Evolutionary conservation across 192 early-diverging fungal genomes (phyloP).

Genomic region (Backusella tarrabulga): DNA sequence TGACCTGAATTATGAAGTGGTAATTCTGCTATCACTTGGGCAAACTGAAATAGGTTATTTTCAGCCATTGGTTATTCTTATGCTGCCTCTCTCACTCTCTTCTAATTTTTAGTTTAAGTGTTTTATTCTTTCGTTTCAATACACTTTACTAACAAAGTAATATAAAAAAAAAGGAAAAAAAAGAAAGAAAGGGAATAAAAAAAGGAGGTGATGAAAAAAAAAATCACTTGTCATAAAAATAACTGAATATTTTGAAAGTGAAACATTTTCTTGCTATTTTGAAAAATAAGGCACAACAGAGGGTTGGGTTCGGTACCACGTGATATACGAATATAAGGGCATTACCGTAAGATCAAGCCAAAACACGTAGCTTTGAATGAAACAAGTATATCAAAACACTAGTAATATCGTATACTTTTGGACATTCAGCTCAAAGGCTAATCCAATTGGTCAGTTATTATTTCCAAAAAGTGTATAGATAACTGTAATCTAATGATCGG

Average conservation of each 20-base stretch:
- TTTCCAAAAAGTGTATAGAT: not conserved
- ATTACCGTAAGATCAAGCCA: not conserved
- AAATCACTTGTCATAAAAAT: slow-evolving; percentile 3
- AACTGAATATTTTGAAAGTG: slow-evolving; percentile 1
- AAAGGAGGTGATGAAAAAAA: not conserved
- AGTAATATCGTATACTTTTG: not conserved
- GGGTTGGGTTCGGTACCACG: not conserved
- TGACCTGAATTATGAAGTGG: slow-evolving; percentile 4
- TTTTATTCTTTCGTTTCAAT: not conserved
- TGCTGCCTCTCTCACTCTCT: not conserved
- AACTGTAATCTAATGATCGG: not conserved
- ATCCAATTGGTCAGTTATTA: not conserved
- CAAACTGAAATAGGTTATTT: slow-evolving; percentile 35
- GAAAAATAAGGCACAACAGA: not conserved
- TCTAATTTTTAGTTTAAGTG: not conserved
- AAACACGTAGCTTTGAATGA: no score
- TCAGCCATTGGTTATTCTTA: slow-evolving; percentile 14
- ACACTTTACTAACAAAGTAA: not conserved
- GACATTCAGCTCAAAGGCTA: not conserved
- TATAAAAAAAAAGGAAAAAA: slow-evolving; percentile 8
- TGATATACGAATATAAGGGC: not conserved
- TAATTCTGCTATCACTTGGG: slow-evolving; percentile 25
- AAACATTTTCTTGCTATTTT: not conserved
- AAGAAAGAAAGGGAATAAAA: slow-evolving; percentile 6
- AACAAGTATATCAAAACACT: not conserved